phyloP scores from a whole-genome alignment of 495 filamentous ascomycete genomes.

The Penicillium riverlandense region DNA sequence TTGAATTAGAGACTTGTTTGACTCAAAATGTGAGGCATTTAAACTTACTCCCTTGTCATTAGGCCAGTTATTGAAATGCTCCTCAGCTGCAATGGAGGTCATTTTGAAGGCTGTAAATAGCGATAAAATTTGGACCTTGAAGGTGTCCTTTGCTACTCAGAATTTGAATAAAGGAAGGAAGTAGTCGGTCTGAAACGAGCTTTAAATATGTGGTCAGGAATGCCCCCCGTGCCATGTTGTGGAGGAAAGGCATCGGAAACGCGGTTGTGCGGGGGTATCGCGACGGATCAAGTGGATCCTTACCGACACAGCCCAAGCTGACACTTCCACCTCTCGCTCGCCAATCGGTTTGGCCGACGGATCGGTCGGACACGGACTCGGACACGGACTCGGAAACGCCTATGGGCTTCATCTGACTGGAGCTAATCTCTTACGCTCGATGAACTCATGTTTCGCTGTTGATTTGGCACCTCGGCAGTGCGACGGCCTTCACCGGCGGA shows the following conservation, averaged over 20 bases:
- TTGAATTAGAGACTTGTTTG: background rate
- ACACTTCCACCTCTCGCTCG: background rate
- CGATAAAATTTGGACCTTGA: background rate
- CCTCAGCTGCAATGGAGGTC: background rate
- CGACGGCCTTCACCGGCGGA: too few species aligned
- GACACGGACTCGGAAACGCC: too few species aligned
- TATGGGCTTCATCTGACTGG: too few species aligned
- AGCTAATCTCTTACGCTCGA: too few species aligned
- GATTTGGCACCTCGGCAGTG: too few species aligned
- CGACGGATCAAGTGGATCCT: slow-evolving; percentile 7
- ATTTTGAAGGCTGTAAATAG: background rate
- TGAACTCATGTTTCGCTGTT: too few species aligned
- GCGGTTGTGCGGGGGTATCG: slow-evolving; percentile 12
- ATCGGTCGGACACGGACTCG: too few species aligned
- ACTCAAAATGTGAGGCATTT: background rate
- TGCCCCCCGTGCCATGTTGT: background rate
- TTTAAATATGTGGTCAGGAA: background rate
- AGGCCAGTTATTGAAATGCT: slow-evolving; percentile 18
- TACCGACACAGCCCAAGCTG: too few species aligned
- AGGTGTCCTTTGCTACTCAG: background rate
- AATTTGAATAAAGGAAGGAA: background rate
- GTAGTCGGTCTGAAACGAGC: background rate
- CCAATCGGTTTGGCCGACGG: too few species aligned
- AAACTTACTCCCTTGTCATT: slow-evolving; percentile 17
- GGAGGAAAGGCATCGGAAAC: background rate